Evolutionary conservation across 2,329 filamentous ascomycete species (phyloP).

Genomic region (Hymenoscyphus occultus): DNA sequence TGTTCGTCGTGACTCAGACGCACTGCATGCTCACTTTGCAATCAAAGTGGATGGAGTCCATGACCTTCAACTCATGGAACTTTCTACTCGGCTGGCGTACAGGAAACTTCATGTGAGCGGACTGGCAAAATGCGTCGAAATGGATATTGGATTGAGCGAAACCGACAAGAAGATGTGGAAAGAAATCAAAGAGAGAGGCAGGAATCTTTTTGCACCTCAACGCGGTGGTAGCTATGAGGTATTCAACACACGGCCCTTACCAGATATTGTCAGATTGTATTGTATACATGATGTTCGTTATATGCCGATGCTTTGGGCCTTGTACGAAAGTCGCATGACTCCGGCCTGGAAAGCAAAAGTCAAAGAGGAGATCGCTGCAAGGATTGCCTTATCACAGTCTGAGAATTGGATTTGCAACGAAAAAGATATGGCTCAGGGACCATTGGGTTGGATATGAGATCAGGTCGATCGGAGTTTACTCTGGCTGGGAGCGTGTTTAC

Average conservation of each 20-base stretch:
- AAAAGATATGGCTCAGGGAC: not conserved
- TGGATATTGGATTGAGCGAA: not conserved
- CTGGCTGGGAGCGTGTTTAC: not conserved
- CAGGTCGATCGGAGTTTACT: not conserved
- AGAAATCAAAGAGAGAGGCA: not conserved
- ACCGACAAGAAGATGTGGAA: not conserved
- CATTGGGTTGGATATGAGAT: not conserved
- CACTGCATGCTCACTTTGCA: not conserved
- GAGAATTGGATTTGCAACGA: not conserved
- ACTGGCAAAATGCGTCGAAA: not conserved
- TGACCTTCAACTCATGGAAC: slow-evolving; percentile 4
- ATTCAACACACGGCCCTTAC: not conserved
- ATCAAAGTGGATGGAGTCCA: not conserved
- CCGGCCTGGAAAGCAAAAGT: not conserved
- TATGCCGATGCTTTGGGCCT: not conserved
- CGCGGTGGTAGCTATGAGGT: not conserved
- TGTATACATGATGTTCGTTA: not conserved
- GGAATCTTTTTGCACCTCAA: not conserved
- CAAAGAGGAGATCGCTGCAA: not conserved
- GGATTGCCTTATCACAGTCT: not conserved
- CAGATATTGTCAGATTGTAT: not conserved
- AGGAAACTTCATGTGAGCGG: not conserved
- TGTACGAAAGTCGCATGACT: not conserved
- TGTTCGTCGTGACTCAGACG: not conserved
- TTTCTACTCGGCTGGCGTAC: not conserved